Evolutionary conservation across 2,329 filamentous ascomycete species (phyloP).

Genomic region (Nannizziopsis barbatae): DNA sequence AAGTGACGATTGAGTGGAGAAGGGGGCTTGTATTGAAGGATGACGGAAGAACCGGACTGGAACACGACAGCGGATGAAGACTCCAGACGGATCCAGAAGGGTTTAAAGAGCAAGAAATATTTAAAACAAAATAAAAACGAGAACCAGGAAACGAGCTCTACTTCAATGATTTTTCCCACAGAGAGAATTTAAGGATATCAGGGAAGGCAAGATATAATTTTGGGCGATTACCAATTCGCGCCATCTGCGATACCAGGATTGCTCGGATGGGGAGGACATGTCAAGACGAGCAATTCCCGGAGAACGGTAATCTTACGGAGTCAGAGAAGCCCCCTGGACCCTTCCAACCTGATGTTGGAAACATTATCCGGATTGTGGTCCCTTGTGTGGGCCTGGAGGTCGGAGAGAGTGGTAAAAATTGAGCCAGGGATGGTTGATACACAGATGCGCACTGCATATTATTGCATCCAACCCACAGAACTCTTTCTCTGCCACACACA

Average conservation of each 20-base stretch:
- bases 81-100: not conserved
- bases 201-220: conserved; percentile 1
- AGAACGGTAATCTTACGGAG: conserved; percentile 5
- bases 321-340: conserved; percentile 1
- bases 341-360: not conserved
- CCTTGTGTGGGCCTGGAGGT: no score
- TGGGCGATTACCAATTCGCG: conserved; percentile 7
- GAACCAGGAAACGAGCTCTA: conserved; percentile 1
- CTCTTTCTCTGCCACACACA: conserved; percentile 10
- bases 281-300: not conserved
- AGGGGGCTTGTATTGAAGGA: not conserved
- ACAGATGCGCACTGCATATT: conserved; percentile 12
- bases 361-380: not conserved
- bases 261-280: conserved; percentile 4
- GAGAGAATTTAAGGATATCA: conserved; percentile 2
- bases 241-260: conserved; percentile 1
- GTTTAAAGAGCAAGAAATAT: not conserved
- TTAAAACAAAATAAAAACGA: not conserved
- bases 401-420: not conserved
- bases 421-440: not conserved
- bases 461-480: conserved; percentile 19
- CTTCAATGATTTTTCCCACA: conserved; percentile 8
- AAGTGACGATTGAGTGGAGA: conserved; percentile 3
- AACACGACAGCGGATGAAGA: not conserved
- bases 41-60: not conserved